These are phyloP conservation scores for Penicillium taxi DNA, from an alignment of 495 filamentous ascomycete genomes.

Conservation along the genomic window DNA sequence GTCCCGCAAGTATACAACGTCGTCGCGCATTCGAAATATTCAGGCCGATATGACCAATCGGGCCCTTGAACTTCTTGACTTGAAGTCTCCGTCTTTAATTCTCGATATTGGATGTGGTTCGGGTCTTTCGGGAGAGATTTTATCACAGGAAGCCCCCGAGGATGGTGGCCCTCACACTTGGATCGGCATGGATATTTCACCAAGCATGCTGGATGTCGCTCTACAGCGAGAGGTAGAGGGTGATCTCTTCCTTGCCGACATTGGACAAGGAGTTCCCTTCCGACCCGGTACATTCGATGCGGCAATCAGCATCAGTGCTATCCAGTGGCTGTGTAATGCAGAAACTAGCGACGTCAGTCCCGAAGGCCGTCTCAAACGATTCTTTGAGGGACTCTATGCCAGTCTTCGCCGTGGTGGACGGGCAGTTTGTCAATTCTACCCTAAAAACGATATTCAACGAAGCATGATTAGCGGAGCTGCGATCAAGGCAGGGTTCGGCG, in stretches of 20 bases:
- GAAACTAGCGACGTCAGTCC: constrained; percentile 77
- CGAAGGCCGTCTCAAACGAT: constrained; percentile 65
- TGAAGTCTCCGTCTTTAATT: constrained; percentile 72
- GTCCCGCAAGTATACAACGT: constrained; percentile 95
- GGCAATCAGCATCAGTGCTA: constrained; percentile 85
- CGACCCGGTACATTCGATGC: constrained; percentile 89
- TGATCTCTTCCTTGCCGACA: constrained; percentile 84
- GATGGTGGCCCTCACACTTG: constrained; percentile 84
- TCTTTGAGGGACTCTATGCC: constrained; percentile 89
- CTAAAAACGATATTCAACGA: constrained; percentile 86
- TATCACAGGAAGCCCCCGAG: constrained; percentile 55
- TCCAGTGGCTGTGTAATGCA: constrained; percentile 97
- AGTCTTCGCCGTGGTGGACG: constrained; percentile 75
- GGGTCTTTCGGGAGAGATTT: constrained; percentile 88
- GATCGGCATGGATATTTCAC: constrained; percentile 92
- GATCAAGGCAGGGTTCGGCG: constrained; percentile 89
- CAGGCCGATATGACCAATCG: constrained; percentile 91
- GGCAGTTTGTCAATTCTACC: constrained; percentile 96
- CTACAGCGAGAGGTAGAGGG: constrained; percentile 87
- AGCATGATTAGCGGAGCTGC: constrained; percentile 85
- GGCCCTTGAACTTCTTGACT: constrained; percentile 80
- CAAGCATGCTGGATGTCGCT: constrained; percentile 86
- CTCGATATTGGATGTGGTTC: constrained; percentile 94
- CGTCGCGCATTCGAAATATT: constrained; percentile 87
- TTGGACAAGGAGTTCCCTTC: constrained; percentile 93